Evolutionary conservation across 2,329 filamentous ascomycete genomes (phyloP), one percentile per base, ranked within the genome.

Genomic region (Aspergillus transmontanensis): DNA sequence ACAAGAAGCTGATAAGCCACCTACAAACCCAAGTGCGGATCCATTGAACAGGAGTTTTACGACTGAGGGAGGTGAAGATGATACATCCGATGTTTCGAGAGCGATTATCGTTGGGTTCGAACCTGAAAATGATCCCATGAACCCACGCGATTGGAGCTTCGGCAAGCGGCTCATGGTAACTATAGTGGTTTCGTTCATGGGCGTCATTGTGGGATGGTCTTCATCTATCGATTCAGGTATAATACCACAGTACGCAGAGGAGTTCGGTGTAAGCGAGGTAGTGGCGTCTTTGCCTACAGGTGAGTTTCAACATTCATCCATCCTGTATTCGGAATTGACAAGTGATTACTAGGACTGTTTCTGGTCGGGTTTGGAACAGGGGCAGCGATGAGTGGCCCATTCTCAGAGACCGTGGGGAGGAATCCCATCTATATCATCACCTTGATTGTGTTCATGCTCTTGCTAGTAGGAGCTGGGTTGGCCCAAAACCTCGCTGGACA

Each of bases 221-320:
- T 84, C 82, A 2, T 80, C 83, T 0, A 85, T 87, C 51, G 85
- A 87, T 61, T 82, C 83, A 0, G 78, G 79, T 0, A 81, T 82
- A 0, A 66, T 85, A 0, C 74, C 73, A 0, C 78, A 83, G 62
- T 83, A 83, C 0, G 77, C 80, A 1, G 64, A 67, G 30, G 78
- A 81, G 1, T 82, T 86, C 51, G 76, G 79, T 0, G 84, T 86
- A 0, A 79, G 79, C 21, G 75, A 84, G 50, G 81, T 85, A 4
- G 80, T 80, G 79, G 2, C 84, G 80, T 82, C 79, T 12, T 66
- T 85, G 28, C 81, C 82, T 0, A 86, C 77, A 28, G 45, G 45
- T 50, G 14, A 11, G 45, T 50, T 50, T 23, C 34, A 14, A 14
- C 6, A 1, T 28, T 11, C 14, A 11, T 28, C 5, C 21, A 50